Percentiles rank a stretch among this genome's conserved stretches.
Conservation (phyloP, 352 stramenopile genomes). For the Phytophthora kernoviae region DNA sequence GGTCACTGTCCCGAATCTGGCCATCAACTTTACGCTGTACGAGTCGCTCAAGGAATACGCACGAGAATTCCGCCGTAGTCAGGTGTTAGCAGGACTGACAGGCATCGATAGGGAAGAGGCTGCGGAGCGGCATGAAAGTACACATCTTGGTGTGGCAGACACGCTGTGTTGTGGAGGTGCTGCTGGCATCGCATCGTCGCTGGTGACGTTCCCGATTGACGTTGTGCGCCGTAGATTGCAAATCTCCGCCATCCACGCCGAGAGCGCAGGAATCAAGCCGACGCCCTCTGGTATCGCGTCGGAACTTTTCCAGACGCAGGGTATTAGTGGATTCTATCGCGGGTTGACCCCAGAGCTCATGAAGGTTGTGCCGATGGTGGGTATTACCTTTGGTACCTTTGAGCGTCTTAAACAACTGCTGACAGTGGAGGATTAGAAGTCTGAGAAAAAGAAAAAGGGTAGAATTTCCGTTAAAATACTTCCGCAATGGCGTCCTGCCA, state of each 20-base stretch:
- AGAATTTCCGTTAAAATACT: conserved; percentile 40
- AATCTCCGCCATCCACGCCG: conserved; percentile 90
- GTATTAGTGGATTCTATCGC: conserved; percentile 84
- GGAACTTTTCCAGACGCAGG: conserved; percentile 74
- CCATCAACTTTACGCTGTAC: conserved; percentile 96
- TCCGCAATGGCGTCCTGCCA: conserved; percentile 16
- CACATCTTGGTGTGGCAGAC: conserved; percentile 69
- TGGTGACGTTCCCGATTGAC: conserved; percentile 96
- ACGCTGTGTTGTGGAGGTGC: conserved; percentile 92
- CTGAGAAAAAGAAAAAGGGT: conserved; percentile 23
- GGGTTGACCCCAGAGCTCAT: conserved; percentile 94
- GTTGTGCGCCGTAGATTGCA: conserved; percentile 94
- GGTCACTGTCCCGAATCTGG: conserved; percentile 96
- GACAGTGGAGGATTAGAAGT: conserved; percentile 65
- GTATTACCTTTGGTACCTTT: conserved; percentile 96
- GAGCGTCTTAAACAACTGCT: conserved; percentile 94
- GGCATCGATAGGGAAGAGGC: conserved; percentile 28
- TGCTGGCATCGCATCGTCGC: conserved; percentile 90
- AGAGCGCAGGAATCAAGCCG: conserved; percentile 66
- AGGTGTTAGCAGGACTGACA: conserved; percentile 38
- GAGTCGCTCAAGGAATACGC: conserved; percentile 93
- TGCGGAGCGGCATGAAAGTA: conserved; percentile 23
- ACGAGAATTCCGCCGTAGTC: conserved; percentile 69
- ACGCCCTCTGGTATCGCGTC: conserved; percentile 76
- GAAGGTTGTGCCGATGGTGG: conserved; percentile 98